Percentiles rank a stretch among this genome's conserved stretches.
Evolutionary conservation across 2,329 filamentous ascomycete genomes (phyloP).

Genomic region (Diaporthe citrichinensis): DNA sequence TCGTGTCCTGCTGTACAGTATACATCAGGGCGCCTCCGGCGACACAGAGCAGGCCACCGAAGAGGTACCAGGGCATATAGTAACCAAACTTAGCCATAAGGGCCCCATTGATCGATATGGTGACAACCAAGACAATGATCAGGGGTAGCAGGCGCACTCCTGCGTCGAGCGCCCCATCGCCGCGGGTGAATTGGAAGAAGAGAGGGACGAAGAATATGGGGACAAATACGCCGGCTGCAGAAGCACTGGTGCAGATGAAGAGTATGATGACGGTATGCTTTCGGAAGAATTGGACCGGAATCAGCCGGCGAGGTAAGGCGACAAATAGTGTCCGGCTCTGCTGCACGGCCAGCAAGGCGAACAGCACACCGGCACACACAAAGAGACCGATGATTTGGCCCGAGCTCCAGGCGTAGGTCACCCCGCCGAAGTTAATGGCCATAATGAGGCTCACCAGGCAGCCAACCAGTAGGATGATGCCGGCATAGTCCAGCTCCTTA

Average conservation of each 20-base stretch:
- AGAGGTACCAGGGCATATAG: not conserved
- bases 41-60: not conserved
- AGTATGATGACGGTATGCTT: not conserved
- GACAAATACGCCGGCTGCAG: constrained; percentile 4
- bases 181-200: not conserved
- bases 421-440: constrained; percentile 39
- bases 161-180: not conserved
- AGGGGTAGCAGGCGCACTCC: not conserved
- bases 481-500: constrained; percentile 30
- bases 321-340: constrained; percentile 2
- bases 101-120: not conserved
- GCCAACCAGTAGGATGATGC: constrained; percentile 34
- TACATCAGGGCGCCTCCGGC: not conserved
- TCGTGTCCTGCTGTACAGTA: not conserved
- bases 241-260: constrained; percentile 1
- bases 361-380: constrained; percentile 36
- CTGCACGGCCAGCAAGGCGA: constrained; percentile 26
- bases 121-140: not conserved
- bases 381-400: constrained; percentile 42
- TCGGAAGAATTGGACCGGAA: constrained; percentile 11
- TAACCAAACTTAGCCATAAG: not conserved
- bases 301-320: not conserved
- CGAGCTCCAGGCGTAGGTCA: constrained; percentile 35
- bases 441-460: constrained; percentile 35
- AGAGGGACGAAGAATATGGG: not conserved